Evolutionary conservation across 495 filamentous ascomycete genomes (phyloP).

Genomic region (Paragyromitra xinjiangensis): DNA sequence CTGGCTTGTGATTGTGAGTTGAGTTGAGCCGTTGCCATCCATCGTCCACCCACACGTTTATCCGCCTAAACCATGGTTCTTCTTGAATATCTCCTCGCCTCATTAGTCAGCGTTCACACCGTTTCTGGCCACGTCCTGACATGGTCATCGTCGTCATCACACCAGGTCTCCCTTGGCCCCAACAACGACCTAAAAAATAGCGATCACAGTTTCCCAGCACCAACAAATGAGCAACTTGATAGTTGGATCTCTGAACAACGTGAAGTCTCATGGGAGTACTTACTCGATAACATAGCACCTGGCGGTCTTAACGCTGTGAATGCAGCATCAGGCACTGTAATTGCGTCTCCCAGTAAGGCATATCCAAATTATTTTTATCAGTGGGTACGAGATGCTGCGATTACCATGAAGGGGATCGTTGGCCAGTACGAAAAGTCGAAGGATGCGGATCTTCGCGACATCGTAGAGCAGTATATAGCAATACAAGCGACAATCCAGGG

Average conservation of each 20-base stretch:
- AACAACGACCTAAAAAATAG: background rate
- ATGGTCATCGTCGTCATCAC: background rate
- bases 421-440: constrained; percentile 63
- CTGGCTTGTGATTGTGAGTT: background rate
- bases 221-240: constrained; percentile 50
- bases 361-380: constrained; percentile 69
- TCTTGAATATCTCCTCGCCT: constrained; percentile 32
- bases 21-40: background rate
- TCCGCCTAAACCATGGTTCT: constrained; percentile 38
- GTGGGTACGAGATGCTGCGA: constrained; percentile 69
- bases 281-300: constrained; percentile 69
- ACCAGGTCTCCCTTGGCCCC: constrained; percentile 13
- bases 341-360: constrained; percentile 66
- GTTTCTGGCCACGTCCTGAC: constrained; percentile 31
- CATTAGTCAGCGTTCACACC: constrained; percentile 16
- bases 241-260: constrained; percentile 59
- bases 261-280: constrained; percentile 62
- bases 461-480: constrained; percentile 66
- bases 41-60: background rate
- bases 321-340: constrained; percentile 64
- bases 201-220: constrained; percentile 9
- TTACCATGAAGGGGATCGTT: constrained; percentile 67
- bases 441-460: constrained; percentile 59
- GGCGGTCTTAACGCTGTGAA: constrained; percentile 62
- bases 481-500: constrained; percentile 66